Base-by-base conservation (phyloP, 2,329 filamentous ascomycete genomes). In the Trichoderma asperellum region DNA sequence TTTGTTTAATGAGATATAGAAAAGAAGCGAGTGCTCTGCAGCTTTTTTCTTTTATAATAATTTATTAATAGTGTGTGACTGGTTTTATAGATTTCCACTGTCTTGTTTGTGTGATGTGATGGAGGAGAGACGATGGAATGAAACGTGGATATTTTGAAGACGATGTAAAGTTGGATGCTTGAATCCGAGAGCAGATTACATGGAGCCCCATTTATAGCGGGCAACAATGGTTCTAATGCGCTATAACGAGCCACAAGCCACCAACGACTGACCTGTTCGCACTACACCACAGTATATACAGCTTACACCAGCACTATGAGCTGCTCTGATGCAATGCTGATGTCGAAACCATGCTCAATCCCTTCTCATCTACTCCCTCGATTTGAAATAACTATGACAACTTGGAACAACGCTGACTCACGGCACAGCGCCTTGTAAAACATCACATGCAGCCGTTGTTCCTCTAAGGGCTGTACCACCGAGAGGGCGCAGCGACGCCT, bases 1-100 rank as follows among this genome's bases (percentile, higher is more conserved):
- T 16, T 24, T 21, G 24, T 18, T 43, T 52, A 24, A 64, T 43
- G 32, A 55, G 37, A 16, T 43, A 64, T 64, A 64, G 61, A 64
- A 52, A 64, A 64, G 34, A 64, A 55, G 61, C 61, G 49, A 43
- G 49, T 64, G 61, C 35, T 60, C 52, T 29, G 47, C 47, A n/a
- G n/a, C 12, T 49, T 47, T 21, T 55, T 35, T 57, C 11, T 35
- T 47, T 21, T 40, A 5, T 37, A 21, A 60, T 47, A 35, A 60
- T 12, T 32, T 37, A 32, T 49, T 35, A 27, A 55, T 56, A n/a
- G n/a, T 64, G 27, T 24, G n/a, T 14, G n/a, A 27, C 11, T 49
- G 43, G 4, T 18, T 21, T 18, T 62, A 24, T 35, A 18, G n/a
- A 62, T 27, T 2, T 24, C 10, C 18, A n/a, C 18, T 6, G 16